Percentiles rank a stretch among this genome's conserved stretches.
phyloP scores from a whole-genome alignment of 208 protist genomes.

The Blechomonas ayalai region DNA sequence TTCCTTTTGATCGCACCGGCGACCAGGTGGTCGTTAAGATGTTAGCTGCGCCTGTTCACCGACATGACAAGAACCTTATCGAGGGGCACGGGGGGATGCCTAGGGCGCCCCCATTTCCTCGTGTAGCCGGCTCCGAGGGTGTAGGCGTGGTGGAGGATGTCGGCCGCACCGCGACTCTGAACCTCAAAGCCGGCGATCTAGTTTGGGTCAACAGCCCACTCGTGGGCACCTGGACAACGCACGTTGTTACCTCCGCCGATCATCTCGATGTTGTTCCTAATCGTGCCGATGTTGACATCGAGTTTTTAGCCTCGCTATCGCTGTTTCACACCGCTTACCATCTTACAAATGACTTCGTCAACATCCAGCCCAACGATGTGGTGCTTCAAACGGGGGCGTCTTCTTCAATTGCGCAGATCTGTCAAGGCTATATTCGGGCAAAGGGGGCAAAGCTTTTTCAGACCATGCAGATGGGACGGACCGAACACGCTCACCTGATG shows the following conservation, averaged over 20 bases:
- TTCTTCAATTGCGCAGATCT: conserved; percentile 84
- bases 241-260: conserved; percentile 79
- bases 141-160: conserved; percentile 94
- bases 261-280: conserved; percentile 86
- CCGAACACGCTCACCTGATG: conserved; percentile 73
- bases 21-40: conserved; percentile 92
- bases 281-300: conserved; percentile 86
- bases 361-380: conserved; percentile 84
- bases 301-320: conserved; percentile 90
- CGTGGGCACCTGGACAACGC: conserved; percentile 88
- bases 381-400: conserved; percentile 82
- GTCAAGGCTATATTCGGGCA: conserved; percentile 78
- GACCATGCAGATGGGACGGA: conserved; percentile 87
- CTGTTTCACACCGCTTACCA: conserved; percentile 96
- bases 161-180: conserved; percentile 51
- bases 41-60: conserved; percentile 93
- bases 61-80: conserved; percentile 94
- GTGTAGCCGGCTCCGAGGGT: conserved; percentile 91
- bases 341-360: conserved; percentile 93
- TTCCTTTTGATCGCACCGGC: conserved; percentile 78
- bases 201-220: conserved; percentile 90
- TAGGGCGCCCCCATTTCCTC: conserved; percentile 18
- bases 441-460: conserved; percentile 86
- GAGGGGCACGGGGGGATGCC: conserved; percentile 77
- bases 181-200: conserved; percentile 84